Evolutionary conservation across 257 asterid genomes (phyloP).

Genomic region (Henckelia pumila): DNA sequence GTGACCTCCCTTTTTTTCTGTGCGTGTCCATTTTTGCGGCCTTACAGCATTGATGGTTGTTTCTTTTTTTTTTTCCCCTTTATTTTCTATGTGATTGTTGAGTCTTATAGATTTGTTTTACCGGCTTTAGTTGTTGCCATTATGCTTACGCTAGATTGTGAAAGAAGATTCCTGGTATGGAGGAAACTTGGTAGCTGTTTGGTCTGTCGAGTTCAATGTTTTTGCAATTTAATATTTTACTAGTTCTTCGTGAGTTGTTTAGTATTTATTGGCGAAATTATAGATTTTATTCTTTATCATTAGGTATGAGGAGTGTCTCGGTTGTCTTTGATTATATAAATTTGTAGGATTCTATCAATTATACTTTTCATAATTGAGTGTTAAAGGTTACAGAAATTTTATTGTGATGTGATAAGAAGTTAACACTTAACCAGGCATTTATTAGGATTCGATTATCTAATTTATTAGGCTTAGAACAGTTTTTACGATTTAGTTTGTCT

Average conservation of each 20-base stretch:
- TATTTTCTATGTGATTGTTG: conserved; percentile 7
- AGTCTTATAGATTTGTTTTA: conserved; percentile 11
- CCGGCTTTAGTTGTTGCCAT: conserved; percentile 12
- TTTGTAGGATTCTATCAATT: not conserved
- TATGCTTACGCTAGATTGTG: not conserved
- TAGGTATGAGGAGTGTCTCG: not conserved
- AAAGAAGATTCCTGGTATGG: not conserved
- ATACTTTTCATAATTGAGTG: not conserved
- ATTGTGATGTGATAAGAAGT: not conserved
- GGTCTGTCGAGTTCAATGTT: not conserved
- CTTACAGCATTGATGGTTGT: not conserved
- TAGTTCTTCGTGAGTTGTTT: not conserved
- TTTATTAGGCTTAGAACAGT: not conserved
- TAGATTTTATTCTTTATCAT: not conserved
- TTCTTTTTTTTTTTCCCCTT: not conserved
- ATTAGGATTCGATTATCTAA: not conserved
- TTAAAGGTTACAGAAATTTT: not conserved
- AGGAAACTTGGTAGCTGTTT: not conserved
- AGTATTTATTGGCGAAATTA: not conserved
- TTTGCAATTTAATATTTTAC: not conserved
- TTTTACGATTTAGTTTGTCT: too few species aligned
- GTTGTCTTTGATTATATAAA: not conserved
- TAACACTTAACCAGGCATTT: not conserved
- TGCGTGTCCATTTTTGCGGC: not conserved
- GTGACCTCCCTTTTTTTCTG: not conserved